Evolutionary conservation across 2,329 filamentous ascomycete genomes (phyloP).

Genomic region (Hypoxylon rubiginosum): DNA sequence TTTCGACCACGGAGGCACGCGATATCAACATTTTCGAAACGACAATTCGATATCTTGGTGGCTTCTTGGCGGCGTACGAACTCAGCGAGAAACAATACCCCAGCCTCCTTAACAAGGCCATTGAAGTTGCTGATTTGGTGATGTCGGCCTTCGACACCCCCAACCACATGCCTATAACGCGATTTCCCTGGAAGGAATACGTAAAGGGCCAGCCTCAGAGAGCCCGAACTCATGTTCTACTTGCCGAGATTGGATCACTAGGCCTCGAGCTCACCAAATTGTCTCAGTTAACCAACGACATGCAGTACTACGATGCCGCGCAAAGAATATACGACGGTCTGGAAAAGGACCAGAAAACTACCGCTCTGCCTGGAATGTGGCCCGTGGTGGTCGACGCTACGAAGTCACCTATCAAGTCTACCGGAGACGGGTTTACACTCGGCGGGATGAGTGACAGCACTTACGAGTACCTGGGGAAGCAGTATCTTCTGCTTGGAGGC

Average conservation of each 20-base stretch:
- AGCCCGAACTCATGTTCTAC: conserved; percentile 55
- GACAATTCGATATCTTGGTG: conserved; percentile 78
- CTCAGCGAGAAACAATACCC: conserved; percentile 67
- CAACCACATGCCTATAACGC: conserved; percentile 73
- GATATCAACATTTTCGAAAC: conserved; percentile 78
- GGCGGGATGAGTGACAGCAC: conserved; percentile 70
- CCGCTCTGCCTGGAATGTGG: conserved; percentile 73
- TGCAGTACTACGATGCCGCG: conserved; percentile 72
- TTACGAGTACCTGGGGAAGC: conserved; percentile 76
- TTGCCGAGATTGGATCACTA: conserved; percentile 70
- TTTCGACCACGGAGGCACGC: conserved; percentile 63
- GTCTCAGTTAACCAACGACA: conserved; percentile 72
- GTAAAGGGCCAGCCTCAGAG: conserved; percentile 60
- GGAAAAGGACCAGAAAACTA: conserved; percentile 65
- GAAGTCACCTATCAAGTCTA: conserved; percentile 68
- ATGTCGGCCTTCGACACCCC: conserved; percentile 77
- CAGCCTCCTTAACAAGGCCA: conserved; percentile 71
- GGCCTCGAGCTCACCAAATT: conserved; percentile 73
- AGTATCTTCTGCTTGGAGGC: conserved; percentile 76
- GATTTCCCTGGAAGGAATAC: conserved; percentile 71
- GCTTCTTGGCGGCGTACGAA: conserved; percentile 78
- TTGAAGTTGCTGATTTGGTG: conserved; percentile 73
- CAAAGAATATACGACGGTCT: conserved; percentile 69
- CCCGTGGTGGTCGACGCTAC: conserved; percentile 65
- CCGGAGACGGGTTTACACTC: conserved; percentile 66